Percentiles rank a stretch among this genome's conserved stretches.
These are phyloP conservation scores for Trichoderma sp. DNA, from an alignment of 2,329 filamentous ascomycete species.

Conservation along the genomic window DNA sequence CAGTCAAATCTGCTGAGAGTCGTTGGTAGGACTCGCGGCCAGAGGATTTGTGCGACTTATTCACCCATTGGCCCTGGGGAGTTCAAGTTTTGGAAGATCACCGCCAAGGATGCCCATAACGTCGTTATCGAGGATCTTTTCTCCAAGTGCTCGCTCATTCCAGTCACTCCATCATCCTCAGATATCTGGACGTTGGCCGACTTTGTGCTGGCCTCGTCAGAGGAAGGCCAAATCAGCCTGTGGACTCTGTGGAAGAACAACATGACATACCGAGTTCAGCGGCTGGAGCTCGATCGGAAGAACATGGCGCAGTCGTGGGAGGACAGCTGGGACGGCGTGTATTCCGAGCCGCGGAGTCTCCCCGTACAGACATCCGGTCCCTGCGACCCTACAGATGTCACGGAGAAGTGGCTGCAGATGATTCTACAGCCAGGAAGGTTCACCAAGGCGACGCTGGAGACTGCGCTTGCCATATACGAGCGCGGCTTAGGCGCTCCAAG, in stretches of 20 bases:
- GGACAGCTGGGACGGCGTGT: conserved; percentile 70
- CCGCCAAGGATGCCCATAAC: conserved; percentile 64
- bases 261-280: conserved; percentile 73
- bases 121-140: conserved; percentile 73
- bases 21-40: conserved; percentile 59
- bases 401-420: conserved; percentile 83
- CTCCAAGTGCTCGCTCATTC: conserved; percentile 60
- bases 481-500: conserved; percentile 53
- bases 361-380: conserved; percentile 60
- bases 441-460: conserved; percentile 76
- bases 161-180: conserved; percentile 69
- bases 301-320: conserved; percentile 65
- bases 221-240: conserved; percentile 59
- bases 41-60: conserved; percentile 71
- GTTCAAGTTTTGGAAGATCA: conserved; percentile 90
- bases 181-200: conserved; percentile 81
- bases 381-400: conserved; percentile 68
- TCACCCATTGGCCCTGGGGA: conserved; percentile 84
- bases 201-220: conserved; percentile 64
- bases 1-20: conserved; percentile 77
- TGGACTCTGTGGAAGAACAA: conserved; percentile 89
- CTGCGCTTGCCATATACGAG: conserved; percentile 80
- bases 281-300: conserved; percentile 70
- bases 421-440: conserved; percentile 85
- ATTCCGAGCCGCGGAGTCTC: conserved; percentile 59